Percentiles rank a stretch among this genome's conserved stretches.
phyloP scores from a whole-genome alignment of 2,329 filamentous ascomycete genomes.

The Fusarium siculi region DNA sequence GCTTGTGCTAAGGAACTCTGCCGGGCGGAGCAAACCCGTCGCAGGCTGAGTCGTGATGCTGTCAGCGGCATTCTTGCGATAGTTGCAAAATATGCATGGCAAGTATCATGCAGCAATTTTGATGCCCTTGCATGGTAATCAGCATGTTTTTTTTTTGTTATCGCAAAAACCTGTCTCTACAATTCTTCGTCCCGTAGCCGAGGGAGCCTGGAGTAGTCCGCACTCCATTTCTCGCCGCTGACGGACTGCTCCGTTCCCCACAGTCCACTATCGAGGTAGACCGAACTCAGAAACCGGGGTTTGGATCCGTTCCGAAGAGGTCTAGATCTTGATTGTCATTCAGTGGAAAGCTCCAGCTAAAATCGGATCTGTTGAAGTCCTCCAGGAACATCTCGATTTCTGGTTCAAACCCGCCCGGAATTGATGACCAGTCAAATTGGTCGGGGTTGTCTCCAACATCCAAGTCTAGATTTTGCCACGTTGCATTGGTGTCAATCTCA shows the following conservation, averaged over 20 bases:
- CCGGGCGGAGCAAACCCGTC: not conserved
- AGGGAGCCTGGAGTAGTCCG: not conserved
- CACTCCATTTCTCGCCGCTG: not conserved
- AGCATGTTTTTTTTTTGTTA: not conserved
- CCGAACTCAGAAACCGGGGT: not conserved
- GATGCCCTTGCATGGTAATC: not conserved
- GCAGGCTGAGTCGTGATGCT: not conserved
- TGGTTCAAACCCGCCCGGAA: slow-evolving; percentile 9
- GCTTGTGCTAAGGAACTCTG: not conserved
- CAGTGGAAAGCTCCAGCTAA: slow-evolving; percentile 22
- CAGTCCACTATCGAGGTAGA: not conserved
- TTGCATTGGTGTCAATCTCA: not conserved
- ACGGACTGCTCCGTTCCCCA: slow-evolving; percentile 8
- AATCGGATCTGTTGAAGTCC: slow-evolving; percentile 24
- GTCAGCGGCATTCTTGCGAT: not conserved
- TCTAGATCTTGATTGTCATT: slow-evolving; percentile 10
- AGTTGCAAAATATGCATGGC: not conserved
- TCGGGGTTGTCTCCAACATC: not conserved
- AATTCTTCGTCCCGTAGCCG: not conserved
- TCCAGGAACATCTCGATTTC: slow-evolving; percentile 34
- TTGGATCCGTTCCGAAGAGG: not conserved
- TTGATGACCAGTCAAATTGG: not conserved
- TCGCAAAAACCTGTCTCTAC: not conserved
- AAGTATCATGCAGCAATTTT: accelerated
- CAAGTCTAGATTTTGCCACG: not conserved